Base-by-base conservation (phyloP, 148 eudicot genomes). In the Gaultheria prostrata region DNA sequence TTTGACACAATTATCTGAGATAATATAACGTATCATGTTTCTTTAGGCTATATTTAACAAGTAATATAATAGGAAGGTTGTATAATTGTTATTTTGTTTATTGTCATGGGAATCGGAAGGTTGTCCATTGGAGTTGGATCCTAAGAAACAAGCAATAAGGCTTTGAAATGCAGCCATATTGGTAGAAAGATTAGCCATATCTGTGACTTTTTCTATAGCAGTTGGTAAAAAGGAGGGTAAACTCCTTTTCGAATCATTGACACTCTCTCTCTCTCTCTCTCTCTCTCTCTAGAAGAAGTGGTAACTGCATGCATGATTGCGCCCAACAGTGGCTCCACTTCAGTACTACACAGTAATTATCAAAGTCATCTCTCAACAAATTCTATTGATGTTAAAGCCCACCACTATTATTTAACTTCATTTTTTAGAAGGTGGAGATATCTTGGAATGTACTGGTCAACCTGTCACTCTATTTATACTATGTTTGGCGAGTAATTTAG, bases 381-480 rank as follows among this genome's bases (percentile, higher is more conserved):
- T 76, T 76, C 20, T 26, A 49, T 12, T 49, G 79, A 76, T 76
- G 79, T 49, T 50, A 76, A 35, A 76, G 79, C 79, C 57, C 79
- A 49, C 8, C 79, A 74, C 30, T 10, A 24, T 76, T 24, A 57
- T 24, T 26, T 24, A 76, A 26, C 56, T 28, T 49, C 13, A n/a
- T 45, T n/a, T 46, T 48, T 67, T 28, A 3, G 11, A n/a, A 28
- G 13, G 50, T 26, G 12, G 24, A 26, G 57, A 49, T 76, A 24
- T 76, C 35, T 76, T 76, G 48, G 50, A 76, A 4, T 76, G 2
- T 48, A 24, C 28, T 46, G 15, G 54, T 20, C 51, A 24, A 50
- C 33, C 26, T 48, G 51, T 48, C 28, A 4, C 18, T n/a, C 50
- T 46, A n/a, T 76, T n/a, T 11, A 75, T 21, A 43, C 24, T 39